Conservation (phyloP, 805 yeast species). For the Torulaspora delbrueckii region DNA sequence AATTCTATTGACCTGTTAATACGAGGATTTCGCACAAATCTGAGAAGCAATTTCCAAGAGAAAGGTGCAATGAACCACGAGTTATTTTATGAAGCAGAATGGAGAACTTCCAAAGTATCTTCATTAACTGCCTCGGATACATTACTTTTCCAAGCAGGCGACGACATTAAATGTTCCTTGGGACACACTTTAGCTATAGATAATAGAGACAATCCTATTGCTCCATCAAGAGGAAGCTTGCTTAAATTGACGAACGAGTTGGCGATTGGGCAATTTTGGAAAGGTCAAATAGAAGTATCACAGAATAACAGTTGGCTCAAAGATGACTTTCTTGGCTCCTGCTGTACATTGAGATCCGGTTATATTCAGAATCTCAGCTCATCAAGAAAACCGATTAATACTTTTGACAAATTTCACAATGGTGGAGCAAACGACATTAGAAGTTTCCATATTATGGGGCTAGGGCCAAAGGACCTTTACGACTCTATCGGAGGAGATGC, state of each 20-base stretch:
- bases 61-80: conserved; percentile 43
- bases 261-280: conserved; percentile 31
- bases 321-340: conserved; percentile 40
- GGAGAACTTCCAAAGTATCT: conserved; percentile 41
- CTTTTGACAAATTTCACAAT: conserved; percentile 74
- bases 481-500: conserved; percentile 67
- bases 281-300: conserved; percentile 32
- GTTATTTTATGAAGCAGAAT: conserved; percentile 40
- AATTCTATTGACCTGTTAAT: conserved; percentile 44
- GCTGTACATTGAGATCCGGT: conserved; percentile 51
- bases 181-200: conserved; percentile 40
- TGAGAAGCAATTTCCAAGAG: conserved; percentile 24
- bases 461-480: conserved; percentile 54
- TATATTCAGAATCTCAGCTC: conserved; percentile 41
- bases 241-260: conserved; percentile 43
- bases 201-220: conserved; percentile 38
- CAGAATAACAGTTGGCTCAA: conserved; percentile 25
- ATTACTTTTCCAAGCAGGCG: conserved; percentile 55
- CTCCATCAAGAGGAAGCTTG: conserved; percentile 45
- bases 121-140: conserved; percentile 49
- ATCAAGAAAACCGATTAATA: conserved; percentile 42
- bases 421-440: conserved; percentile 76
- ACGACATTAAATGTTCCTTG: conserved; percentile 54
- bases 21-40: conserved; percentile 35
- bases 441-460: conserved; percentile 61